Evolutionary conservation across 108 stramenopile species (phyloP).

Genomic region (Skeletonema grethae): DNA sequence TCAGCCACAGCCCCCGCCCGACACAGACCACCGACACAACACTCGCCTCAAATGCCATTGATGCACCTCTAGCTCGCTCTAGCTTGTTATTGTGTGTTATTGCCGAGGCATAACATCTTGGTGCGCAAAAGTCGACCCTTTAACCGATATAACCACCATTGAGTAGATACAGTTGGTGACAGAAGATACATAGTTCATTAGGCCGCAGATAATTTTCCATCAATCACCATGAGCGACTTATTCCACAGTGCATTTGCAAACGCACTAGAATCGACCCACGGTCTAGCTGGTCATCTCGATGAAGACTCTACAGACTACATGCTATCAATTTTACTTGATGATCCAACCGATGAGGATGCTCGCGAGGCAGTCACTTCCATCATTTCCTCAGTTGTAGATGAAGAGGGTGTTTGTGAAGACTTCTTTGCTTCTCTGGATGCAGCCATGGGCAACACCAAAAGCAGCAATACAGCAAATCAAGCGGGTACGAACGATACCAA

Average conservation of each 20-base stretch:
- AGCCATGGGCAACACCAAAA: background rate
- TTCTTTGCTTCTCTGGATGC: constrained; percentile 51
- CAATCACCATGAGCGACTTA: constrained; percentile 1
- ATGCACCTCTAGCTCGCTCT: too few relatives aligned
- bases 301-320: constrained; percentile 72
- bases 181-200: too few relatives aligned
- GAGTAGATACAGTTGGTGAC: too few relatives aligned
- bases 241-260: constrained; percentile 20
- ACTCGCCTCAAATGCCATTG: too few relatives aligned
- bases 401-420: constrained; percentile 37
- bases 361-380: constrained; percentile 58
- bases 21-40: too few relatives aligned
- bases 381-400: constrained; percentile 44
- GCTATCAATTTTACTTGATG: constrained; percentile 55
- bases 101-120: too few relatives aligned
- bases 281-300: constrained; percentile 52
- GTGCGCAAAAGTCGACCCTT: too few relatives aligned
- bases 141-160: too few relatives aligned
- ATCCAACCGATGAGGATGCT: constrained; percentile 63
- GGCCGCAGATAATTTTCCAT: too few relatives aligned
- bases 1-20: too few relatives aligned
- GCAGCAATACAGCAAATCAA: background rate
- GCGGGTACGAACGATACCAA: background rate
- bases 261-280: constrained; percentile 20
- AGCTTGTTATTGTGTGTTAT: too few relatives aligned